phyloP scores from a whole-genome alignment of 208 protist species.

The Leishmania amazonensis region DNA sequence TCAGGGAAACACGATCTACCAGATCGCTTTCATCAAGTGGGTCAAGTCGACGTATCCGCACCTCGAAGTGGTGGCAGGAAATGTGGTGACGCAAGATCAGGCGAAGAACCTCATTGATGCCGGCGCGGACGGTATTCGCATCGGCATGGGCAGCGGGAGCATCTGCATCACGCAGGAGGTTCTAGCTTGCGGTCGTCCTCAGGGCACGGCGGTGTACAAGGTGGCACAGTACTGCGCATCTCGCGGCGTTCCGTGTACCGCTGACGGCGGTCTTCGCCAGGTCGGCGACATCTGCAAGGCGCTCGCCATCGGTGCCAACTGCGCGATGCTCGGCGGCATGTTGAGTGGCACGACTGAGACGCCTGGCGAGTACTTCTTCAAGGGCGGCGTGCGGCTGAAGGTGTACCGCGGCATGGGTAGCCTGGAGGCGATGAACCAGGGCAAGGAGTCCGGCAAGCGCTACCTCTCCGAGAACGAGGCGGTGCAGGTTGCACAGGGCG shows the following conservation, averaged over 20 bases:
- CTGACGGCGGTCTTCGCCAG: conserved; percentile 94
- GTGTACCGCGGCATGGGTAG: conserved; percentile 97
- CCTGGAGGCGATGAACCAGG: conserved; percentile 94
- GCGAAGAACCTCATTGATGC: conserved; percentile 97
- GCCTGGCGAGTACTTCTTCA: conserved; percentile 94
- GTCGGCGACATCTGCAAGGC: conserved; percentile 97
- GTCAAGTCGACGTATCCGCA: conserved; percentile 91
- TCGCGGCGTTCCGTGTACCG: conserved; percentile 93
- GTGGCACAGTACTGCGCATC: conserved; percentile 86
- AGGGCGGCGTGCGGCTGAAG: conserved; percentile 93
- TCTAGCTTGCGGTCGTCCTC: conserved; percentile 94
- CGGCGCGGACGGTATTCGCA: conserved; percentile 96
- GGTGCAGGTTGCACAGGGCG: conserved; percentile 94
- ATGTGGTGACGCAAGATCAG: conserved; percentile 97
- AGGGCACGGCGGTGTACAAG: conserved; percentile 96
- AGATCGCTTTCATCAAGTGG: conserved; percentile 95
- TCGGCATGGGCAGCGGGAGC: conserved; percentile 98
- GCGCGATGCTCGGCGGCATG: conserved; percentile 91
- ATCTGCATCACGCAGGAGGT: conserved; percentile 99
- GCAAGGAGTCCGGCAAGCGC: conserved; percentile 86
- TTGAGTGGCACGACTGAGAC: conserved; percentile 93
- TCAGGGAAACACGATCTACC: conserved; percentile 96
- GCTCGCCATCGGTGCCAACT: conserved; percentile 91
- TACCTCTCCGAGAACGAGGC: conserved; percentile 91
- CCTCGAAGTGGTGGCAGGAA: conserved; percentile 94